phyloP scores from a whole-genome alignment of 2,329 filamentous ascomycete species.

The Lecanosticta acicola region DNA sequence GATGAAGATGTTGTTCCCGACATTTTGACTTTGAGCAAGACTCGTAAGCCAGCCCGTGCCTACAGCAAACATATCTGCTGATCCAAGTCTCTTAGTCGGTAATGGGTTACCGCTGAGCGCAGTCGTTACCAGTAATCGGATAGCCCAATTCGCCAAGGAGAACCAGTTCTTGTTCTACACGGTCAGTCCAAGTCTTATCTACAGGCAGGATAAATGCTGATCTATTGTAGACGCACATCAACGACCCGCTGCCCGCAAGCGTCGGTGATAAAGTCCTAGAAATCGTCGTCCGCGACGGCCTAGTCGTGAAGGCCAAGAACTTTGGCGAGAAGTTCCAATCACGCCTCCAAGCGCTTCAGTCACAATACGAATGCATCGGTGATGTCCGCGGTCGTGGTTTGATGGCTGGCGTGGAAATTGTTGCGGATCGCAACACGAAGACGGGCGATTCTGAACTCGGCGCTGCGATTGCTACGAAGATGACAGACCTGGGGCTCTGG shows the following conservation, averaged over 20 bases:
- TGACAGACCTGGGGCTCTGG: conserved; percentile 25
- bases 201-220: background rate
- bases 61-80: background rate
- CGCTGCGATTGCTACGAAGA: conserved; percentile 18
- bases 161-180: conserved; percentile 28
- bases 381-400: conserved; percentile 30
- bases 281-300: conserved; percentile 27
- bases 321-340: conserved; percentile 22
- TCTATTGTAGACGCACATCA: conserved; percentile 23
- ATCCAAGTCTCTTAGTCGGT: conserved; percentile 15
- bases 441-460: conserved; percentile 25
- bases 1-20: conserved; percentile 45
- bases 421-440: conserved; percentile 24
- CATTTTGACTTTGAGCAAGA: conserved; percentile 39
- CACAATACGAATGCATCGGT: conserved; percentile 29
- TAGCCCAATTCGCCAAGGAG: conserved; percentile 20
- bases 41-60: conserved; percentile 9
- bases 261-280: conserved; percentile 31
- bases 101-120: conserved; percentile 29
- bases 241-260: conserved; percentile 29
- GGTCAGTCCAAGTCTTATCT: background rate
- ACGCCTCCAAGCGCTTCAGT: conserved; percentile 19
- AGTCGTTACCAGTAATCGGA: conserved; percentile 24
- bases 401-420: conserved; percentile 30
- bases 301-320: conserved; percentile 17